Base-by-base conservation (phyloP, 371 early-diverging fungal genomes). In the Encephalitozoon hellem region DNA sequence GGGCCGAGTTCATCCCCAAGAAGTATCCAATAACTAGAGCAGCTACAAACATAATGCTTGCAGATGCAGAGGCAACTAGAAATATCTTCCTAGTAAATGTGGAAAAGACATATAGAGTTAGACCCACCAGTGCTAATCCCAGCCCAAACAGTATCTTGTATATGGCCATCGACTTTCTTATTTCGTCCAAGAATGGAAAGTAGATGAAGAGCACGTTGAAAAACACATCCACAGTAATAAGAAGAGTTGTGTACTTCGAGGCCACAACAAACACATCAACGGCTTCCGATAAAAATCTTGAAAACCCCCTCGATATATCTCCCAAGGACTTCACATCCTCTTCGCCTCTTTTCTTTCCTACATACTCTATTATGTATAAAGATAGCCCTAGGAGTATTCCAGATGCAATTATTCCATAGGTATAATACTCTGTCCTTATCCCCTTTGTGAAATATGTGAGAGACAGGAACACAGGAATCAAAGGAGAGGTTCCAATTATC, bases 401-500 rank as follows among this genome's bases (percentile, higher is more conserved):
- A 0, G 59, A 59, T 59, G 59, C 59, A 59, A 59, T 32, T 38
- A 59, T 38, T 18, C 59, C 38, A 28, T 59, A 59, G 12, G 59
- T 38, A 34, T 59, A 59, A 9, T 59, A 59, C 6, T 15, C 59
- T n/a, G 34, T 59, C 18, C 18, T 32, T 34, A 59, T 34, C 11
- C 28, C 38, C 34, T 12, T 59, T 38, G 59, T 59, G 34, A 59
- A 38, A 11, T 59, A 59, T 59, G 59, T 59, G 3, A 59, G 34
- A 34, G 59, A 59, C 59, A 59, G 28, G 15, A 59, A 59, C 38
- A 59, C 59, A 15, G 59, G 59, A 34, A 59, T n/a, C 34, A 59
- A 1, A 38, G 59, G 59, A 3, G 59, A 59, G 34, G 59, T 12
- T 12, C 59, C 59, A n/a, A 59, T 15, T 59, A 59, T 59, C 38